phyloP scores from a whole-genome alignment of 2,329 filamentous ascomycete species.

The Gnomoniopsis smithogilvyi region DNA sequence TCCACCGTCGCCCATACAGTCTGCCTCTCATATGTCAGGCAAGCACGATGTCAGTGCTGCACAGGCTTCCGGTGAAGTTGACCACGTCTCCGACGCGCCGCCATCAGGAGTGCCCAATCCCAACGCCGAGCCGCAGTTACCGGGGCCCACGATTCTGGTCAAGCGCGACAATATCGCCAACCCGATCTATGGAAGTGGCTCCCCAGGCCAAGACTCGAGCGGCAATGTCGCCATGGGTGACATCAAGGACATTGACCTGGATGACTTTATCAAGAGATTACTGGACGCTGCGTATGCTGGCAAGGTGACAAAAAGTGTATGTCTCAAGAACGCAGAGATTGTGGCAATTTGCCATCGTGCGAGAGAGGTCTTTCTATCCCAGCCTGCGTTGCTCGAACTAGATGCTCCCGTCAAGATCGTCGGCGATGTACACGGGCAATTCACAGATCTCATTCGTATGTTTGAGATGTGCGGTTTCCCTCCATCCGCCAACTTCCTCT shows the following conservation, averaged over 20 bases:
- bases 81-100: slow-evolving; percentile 88
- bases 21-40: slow-evolving; percentile 67
- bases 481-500: slow-evolving; percentile 86
- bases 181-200: slow-evolving; percentile 51
- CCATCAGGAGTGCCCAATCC: slow-evolving; percentile 64
- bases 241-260: slow-evolving; percentile 87
- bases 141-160: slow-evolving; percentile 86
- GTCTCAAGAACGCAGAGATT: slow-evolving; percentile 96
- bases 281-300: slow-evolving; percentile 93
- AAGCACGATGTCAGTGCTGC: slow-evolving; percentile 77
- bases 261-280: slow-evolving; percentile 94
- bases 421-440: slow-evolving; percentile 94
- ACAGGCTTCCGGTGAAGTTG: slow-evolving; percentile 85
- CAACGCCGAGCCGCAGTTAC: slow-evolving; percentile 59
- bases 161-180: slow-evolving; percentile 72
- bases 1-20: slow-evolving; percentile 86
- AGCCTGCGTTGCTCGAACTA: slow-evolving; percentile 88
- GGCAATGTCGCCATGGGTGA: slow-evolving; percentile 74
- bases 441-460: slow-evolving; percentile 92
- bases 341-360: slow-evolving; percentile 87
- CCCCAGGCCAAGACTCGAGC: slow-evolving; percentile 46
- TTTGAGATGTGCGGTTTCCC: slow-evolving; percentile 99
- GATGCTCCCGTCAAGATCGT: slow-evolving; percentile 97
- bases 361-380: slow-evolving; percentile 83
- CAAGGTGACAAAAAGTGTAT: slow-evolving; percentile 97